Base-by-base conservation (phyloP, 2,329 filamentous ascomycete species). In the Apiospora aurea region DNA sequence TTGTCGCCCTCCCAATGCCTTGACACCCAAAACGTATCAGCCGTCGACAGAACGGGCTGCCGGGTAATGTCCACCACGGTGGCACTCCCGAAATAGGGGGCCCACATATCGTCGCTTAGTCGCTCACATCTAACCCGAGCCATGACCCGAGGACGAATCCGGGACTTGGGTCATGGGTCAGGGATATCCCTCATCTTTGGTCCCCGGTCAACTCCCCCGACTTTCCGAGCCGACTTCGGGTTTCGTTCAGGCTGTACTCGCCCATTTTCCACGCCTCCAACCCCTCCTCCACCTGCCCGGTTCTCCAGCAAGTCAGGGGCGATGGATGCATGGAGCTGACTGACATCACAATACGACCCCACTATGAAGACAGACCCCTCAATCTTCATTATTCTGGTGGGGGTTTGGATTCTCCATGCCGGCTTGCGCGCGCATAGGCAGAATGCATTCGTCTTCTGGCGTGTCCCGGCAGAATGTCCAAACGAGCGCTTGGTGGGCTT, bases 111-210 rank as follows among this genome's bases (percentile, higher is more conserved):
- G 34, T 64, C 21, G 57, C 57, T 41, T 41, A 61, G 57, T 41
- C 57, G 57, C 57, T 64, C 57, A n/a, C 16, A 6, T 41, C 57
- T 64, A 13, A 64, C 57, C 57, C 57, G 57, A 64, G 57, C 57
- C 34, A 64, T 41, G 57, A 64, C 29, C 57, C 57, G 57, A 64
- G 51, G 26, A 18, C 14, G 26, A 10, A 57, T 29, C 14, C 46
- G 46, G 46, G 49, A 24, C 49, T 51, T 26, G 47, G 47, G 3
- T 5, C 7, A 4, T 51, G 10, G 49, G 49, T 14, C 49, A 14
- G 13, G 49, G 49, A 51, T 41, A 64, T 64, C 29, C 34, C 57
- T 64, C 57, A 41, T 21, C 18, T 13, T 18, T 2, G 16, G 0
- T 11, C 57, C 57, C 34, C 57, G 57, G 57, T 24, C 57, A 41